A percentile compares a stretch with the other conserved stretches of the same genome.
These are phyloP conservation scores for Russula sp. DNA, from an alignment of 768 basidiomycete species.

Conservation along the genomic window DNA sequence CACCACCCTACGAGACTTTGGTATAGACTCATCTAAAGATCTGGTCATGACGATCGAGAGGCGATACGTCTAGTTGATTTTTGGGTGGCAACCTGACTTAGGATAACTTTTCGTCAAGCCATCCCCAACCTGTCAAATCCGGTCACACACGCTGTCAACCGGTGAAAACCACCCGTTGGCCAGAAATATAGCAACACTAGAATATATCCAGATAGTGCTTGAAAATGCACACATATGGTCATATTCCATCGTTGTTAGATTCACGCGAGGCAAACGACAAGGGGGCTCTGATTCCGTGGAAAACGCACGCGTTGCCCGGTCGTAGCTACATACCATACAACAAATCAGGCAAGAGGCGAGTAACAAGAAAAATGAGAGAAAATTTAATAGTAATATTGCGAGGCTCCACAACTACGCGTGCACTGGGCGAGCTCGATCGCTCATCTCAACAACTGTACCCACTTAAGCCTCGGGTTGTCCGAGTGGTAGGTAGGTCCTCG, in stretches of 20 bases:
- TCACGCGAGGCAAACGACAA: no score
- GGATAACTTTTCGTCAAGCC: background rate
- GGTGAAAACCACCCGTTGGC: conserved; percentile 15
- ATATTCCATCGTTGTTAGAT: conserved; percentile 2
- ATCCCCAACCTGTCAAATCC: conserved; percentile 3
- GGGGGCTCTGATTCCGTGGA: no score
- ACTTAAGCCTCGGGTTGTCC: no score
- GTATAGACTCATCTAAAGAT: conserved; percentile 23
- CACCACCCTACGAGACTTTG: conserved; percentile 16
- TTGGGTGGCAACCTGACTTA: background rate
- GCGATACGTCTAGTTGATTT: conserved; percentile 27
- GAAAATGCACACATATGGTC: conserved; percentile 1
- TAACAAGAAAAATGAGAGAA: no score
- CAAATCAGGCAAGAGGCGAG: no score
- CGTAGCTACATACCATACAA: no score
- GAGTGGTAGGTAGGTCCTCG: background rate
- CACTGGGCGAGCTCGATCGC: no score
- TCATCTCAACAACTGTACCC: no score
- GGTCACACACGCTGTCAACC: conserved; percentile 7
- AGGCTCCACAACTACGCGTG: no score
- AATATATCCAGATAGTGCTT: background rate
- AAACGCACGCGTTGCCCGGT: no score
- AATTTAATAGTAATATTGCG: no score
- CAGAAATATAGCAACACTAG: conserved; percentile 7
- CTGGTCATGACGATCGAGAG: conserved; percentile 17